These are phyloP conservation scores for Spinacia oleracea DNA, from an alignment of 179 eudicot species.

Conservation along the genomic window DNA sequence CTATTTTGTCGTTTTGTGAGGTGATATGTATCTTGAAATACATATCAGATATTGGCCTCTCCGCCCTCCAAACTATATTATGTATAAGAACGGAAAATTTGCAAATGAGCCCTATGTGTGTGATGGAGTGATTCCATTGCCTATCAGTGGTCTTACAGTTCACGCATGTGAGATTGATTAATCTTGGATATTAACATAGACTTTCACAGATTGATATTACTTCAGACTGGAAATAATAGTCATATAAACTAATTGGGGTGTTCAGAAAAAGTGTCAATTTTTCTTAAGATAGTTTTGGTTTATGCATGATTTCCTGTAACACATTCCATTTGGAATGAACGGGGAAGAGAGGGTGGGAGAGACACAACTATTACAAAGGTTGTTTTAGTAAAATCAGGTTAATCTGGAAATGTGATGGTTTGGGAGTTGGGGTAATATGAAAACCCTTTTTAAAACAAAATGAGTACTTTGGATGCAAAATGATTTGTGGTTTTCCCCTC, in stretches of 20 bases:
- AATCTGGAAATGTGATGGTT: background rate
- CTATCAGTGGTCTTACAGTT: too few species aligned
- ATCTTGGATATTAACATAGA: background rate
- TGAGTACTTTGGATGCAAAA: slow-evolving; percentile 6
- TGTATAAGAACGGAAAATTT: too few species aligned
- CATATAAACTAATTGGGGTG: background rate
- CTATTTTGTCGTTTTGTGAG: too few species aligned
- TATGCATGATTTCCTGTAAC: background rate
- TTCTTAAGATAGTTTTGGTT: background rate
- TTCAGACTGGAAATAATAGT: background rate
- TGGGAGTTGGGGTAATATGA: background rate
- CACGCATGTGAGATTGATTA: background rate
- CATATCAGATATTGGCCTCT: too few species aligned
- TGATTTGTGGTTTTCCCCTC: background rate
- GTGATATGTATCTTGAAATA: too few species aligned
- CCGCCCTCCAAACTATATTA: too few species aligned
- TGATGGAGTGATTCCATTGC: too few species aligned
- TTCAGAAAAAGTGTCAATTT: background rate
- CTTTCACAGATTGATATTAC: background rate
- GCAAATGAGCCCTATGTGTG: too few species aligned
- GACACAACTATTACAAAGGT: background rate
- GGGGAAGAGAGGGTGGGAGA: background rate
- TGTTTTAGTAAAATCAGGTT: background rate
- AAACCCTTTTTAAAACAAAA: too few species aligned
- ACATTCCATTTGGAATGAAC: background rate